Conservation (phyloP, 2,329 filamentous ascomycete species). For the Neonectria sp. region DNA sequence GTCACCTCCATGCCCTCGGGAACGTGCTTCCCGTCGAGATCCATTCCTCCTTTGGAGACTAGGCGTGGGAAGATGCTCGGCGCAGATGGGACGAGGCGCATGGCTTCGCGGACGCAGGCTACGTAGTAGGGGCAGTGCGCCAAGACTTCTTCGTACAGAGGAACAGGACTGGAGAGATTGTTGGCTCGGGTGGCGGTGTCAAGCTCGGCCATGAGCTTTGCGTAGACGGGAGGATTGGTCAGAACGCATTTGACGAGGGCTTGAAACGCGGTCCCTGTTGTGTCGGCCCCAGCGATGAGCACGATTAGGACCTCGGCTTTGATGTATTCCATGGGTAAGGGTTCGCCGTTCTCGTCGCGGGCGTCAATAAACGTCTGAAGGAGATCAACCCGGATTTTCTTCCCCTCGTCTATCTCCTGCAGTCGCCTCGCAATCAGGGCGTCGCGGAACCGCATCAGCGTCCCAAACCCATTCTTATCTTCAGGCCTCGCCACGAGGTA, state of each 20-base stretch:
- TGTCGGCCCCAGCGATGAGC: neutral
- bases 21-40: neutral
- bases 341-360: neutral
- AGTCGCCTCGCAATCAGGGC: neutral
- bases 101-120: neutral
- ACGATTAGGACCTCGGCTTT: neutral
- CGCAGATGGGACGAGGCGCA: neutral
- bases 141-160: neutral
- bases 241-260: neutral
- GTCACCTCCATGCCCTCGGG: neutral
- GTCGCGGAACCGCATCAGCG: slow-evolving; percentile 1
- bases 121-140: neutral
- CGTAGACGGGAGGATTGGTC: neutral
- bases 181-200: neutral
- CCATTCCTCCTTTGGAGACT: neutral
- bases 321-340: neutral
- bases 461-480: neutral
- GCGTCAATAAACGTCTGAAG: neutral
- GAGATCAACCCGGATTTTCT: neutral
- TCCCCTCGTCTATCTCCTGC: neutral
- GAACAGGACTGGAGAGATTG: neutral
- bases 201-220: neutral
- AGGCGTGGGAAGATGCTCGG: neutral
- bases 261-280: neutral
- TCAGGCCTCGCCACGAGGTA: neutral